Evolutionary conservation across 352 stramenopile species (phyloP), one percentile per base, ranked within the genome.

Genomic region (Phytopythium kandeliae): DNA sequence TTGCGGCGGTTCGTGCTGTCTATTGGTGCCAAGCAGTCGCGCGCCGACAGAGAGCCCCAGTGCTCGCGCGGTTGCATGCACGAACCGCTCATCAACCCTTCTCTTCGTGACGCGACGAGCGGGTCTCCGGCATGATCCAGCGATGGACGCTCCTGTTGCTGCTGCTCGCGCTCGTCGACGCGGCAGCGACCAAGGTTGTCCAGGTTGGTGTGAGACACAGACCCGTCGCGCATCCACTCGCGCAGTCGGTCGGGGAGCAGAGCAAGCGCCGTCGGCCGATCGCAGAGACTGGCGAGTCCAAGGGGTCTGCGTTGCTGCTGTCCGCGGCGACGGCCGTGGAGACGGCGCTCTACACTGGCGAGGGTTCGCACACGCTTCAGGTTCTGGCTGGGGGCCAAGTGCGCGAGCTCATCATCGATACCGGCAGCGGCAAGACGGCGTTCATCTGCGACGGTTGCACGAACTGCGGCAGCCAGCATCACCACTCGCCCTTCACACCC

Each of bases 321-420:
- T 28, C 21, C n/a, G 34, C 34, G 47, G 34, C 31, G 13, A 52
- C 33, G 3, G 58, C 54, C 6, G 49, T 83, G 36, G 74, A 86
- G 63, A 74, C 55, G 24, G 46, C 33, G 15, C 69, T 86, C 36
- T 61, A 41, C 24, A 63, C 63, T 9, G 77, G 73, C 28, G 69
- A 85, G 43, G 78, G 81, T 25, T 86, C 80, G 11, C 78, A 92
- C 65, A 89, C 78, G n/a, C 71, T 90, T 46, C 67, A 75, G 31
- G 78, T 86, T 12, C 54, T 67, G 11, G 69, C 90, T 31, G 79
- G 77, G 3, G 78, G 70, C 12, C 82, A 93, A 40, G 30, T 58
- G 24, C 77, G 75, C 4, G 72, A 89, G 48, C 70, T 99, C 2
- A 98, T 99, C 62, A 85, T 99, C 41, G 96, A 99, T 63, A 99